A percentile compares a stretch with the other conserved stretches of the same genome.
Conservation (phyloP, 306 rosid species). For the Dalbergia oliveri region DNA sequence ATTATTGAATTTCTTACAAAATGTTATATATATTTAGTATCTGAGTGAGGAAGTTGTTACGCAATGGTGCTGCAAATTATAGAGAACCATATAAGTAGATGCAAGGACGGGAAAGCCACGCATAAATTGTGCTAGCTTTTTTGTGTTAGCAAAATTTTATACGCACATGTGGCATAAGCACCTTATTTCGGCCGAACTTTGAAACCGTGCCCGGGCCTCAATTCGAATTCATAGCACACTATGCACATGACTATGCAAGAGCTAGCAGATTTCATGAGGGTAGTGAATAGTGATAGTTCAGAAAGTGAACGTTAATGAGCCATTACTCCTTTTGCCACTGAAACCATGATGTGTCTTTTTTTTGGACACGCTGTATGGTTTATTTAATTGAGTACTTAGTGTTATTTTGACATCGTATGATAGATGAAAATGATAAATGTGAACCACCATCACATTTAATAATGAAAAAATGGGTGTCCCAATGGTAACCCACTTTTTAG, state of each 20-base stretch:
- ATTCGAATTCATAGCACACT: not conserved
- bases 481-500: no score
- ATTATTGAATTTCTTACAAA: conserved; percentile 11
- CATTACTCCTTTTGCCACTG: no score
- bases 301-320: no score
- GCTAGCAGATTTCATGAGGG: not conserved
- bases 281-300: no score
- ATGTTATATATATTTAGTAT: not conserved
- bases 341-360: no score
- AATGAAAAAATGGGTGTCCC: no score
- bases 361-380: no score
- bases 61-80: not conserved
- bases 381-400: no score
- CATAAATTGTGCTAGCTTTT: not conserved
- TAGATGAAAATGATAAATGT: no score
- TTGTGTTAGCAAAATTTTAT: not conserved
- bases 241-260: conserved; percentile 1
- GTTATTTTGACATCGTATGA: no score
- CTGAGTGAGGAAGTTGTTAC: not conserved
- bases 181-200: not conserved
- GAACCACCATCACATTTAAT: no score
- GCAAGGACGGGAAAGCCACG: not conserved
- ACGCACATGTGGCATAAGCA: not conserved
- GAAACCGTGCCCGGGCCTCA: not conserved
- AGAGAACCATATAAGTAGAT: not conserved